Evolutionary conservation across 192 early-diverging fungal species (phyloP).

Genomic region (Umbelopsis isabellina): DNA sequence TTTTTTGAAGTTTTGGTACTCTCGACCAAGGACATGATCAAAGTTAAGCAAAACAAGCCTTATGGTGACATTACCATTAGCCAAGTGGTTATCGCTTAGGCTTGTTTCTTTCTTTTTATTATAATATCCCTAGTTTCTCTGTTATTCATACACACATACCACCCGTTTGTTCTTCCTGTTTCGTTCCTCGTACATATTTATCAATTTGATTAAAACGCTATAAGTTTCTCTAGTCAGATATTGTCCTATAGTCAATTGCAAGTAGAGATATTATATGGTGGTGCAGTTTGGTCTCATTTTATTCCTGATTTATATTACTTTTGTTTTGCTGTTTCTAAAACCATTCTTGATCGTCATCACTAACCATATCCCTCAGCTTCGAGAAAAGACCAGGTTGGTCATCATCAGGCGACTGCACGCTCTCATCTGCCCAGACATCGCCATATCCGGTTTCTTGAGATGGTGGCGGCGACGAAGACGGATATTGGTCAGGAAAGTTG

Average conservation of each 20-base stretch:
- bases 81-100: constrained; percentile 10
- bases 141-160: background rate
- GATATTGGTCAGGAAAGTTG: constrained; percentile 15
- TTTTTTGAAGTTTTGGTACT: constrained; percentile 95
- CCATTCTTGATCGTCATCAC: constrained; percentile 20
- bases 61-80: constrained; percentile 76
- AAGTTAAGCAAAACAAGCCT: constrained; percentile 76
- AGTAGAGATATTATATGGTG: too few species aligned
- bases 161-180: background rate
- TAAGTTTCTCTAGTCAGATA: background rate
- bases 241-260: too few species aligned
- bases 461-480: constrained; percentile 10
- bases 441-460: constrained; percentile 39
- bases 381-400: background rate
- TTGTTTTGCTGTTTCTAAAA: background rate
- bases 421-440: constrained; percentile 47
- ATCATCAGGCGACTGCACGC: constrained; percentile 5
- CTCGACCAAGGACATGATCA: constrained; percentile 83
- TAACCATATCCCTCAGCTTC: background rate
- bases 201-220: constrained; percentile 1
- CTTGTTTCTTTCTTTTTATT: background rate
- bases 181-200: constrained; percentile 14
- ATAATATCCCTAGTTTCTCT: background rate
- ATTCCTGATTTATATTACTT: background rate
- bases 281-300: background rate